Conservation (phyloP, 495 filamentous ascomycete species). For the Podospora pseudoanserina region DNA sequence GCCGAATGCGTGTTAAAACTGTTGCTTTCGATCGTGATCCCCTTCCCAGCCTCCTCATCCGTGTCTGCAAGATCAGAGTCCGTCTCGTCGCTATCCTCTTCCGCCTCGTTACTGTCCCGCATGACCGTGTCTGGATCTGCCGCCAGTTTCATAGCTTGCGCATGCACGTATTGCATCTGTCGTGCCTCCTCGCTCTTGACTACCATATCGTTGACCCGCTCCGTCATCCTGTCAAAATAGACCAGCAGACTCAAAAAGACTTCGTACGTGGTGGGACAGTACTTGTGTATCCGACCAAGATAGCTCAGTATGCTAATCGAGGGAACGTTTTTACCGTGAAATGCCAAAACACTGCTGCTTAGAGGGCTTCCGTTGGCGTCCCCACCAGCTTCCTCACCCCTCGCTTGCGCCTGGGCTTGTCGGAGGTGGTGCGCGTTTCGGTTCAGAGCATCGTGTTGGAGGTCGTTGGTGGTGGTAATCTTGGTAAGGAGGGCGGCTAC, state of each 20-base stretch:
- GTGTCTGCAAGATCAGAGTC: constrained; percentile 42
- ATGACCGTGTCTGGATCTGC: constrained; percentile 35
- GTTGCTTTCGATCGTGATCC: constrained; percentile 31
- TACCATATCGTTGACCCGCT: constrained; percentile 73
- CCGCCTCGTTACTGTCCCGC: constrained; percentile 30
- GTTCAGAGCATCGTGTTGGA: constrained; percentile 71
- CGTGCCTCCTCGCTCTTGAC: constrained; percentile 42
- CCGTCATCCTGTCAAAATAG: constrained; percentile 99
- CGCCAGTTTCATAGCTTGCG: constrained; percentile 14
- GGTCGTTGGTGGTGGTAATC: constrained; percentile 95
- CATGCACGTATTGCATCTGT: constrained; percentile 27
- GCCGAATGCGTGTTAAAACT: constrained; percentile 29
- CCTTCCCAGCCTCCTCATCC: constrained; percentile 33
- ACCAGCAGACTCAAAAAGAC: constrained; percentile 93
- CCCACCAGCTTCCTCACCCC: constrained; percentile 52
- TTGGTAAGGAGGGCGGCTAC: constrained; percentile 97
- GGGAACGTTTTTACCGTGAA: constrained; percentile 97
- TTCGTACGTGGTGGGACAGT: constrained; percentile 97
- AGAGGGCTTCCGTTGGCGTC: constrained; percentile 66
- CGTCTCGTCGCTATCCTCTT: constrained; percentile 23
- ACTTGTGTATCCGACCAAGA: constrained; percentile 94
- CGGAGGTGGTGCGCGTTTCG: constrained; percentile 47
- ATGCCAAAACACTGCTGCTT: constrained; percentile 91
- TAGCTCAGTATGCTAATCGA: constrained; percentile 97
- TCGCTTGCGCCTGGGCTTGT: constrained; percentile 41